These are phyloP conservation scores for Tephrocybe sp. DNA, from an alignment of 768 basidiomycete genomes.

Conservation along the genomic window DNA sequence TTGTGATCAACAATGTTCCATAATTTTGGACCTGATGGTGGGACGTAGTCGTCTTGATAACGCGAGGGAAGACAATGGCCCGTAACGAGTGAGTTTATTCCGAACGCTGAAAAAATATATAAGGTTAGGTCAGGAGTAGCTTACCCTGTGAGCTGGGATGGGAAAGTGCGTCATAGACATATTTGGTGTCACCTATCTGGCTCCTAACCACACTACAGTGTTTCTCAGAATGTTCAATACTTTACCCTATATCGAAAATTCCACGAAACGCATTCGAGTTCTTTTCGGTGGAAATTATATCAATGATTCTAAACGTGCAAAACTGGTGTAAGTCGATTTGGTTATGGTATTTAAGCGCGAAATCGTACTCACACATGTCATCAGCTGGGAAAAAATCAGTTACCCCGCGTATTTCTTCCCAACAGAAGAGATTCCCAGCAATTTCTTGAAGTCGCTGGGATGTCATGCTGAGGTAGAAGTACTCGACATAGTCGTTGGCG, in stretches of 20 bases:
- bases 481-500: conserved; percentile 49
- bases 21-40: no score
- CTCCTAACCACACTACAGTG: background rate
- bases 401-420: conserved; percentile 61
- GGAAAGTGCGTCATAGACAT: no score
- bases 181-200: background rate
- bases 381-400: conserved; percentile 54
- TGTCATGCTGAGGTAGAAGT: conserved; percentile 29
- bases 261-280: conserved; percentile 51
- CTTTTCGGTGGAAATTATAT: conserved; percentile 51
- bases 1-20: no score
- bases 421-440: conserved; percentile 40
- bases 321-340: conserved; percentile 64
- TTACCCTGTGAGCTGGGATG: no score
- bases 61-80: no score
- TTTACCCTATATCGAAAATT: conserved; percentile 48
- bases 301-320: conserved; percentile 56
- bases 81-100: no score
- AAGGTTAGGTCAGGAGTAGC: no score
- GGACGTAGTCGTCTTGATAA: no score
- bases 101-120: no score
- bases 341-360: no score
- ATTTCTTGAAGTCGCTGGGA: conserved; percentile 37
- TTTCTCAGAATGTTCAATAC: conserved; percentile 29
- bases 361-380: background rate